A percentile compares a stretch with the other conserved stretches of the same genome.
Conservation (phyloP, 2,329 filamentous ascomycete genomes). For the Akanthomyces muscarius region DNA sequence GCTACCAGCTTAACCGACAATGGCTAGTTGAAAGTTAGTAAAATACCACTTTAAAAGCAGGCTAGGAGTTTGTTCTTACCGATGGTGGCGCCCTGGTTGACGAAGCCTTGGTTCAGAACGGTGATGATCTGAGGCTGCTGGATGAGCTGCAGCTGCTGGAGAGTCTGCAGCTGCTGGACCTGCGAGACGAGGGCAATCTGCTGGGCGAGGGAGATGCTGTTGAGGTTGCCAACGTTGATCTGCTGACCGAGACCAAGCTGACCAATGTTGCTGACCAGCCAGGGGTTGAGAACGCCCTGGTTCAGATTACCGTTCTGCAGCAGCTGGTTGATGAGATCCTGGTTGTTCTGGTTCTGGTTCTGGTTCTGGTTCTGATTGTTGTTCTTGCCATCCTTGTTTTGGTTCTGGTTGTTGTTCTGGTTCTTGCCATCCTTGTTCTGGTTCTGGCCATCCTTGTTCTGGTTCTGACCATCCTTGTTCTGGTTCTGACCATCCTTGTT, state of each 20-base stretch:
- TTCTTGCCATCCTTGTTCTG: background rate
- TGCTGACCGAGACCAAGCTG: conserved; percentile 27
- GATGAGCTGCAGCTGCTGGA: conserved; percentile 25
- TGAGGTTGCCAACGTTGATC: conserved; percentile 26
- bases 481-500: background rate
- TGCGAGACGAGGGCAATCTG: conserved; percentile 26
- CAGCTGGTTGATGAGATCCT: conserved; percentile 18
- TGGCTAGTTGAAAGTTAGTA: background rate
- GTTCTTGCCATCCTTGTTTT: conserved; percentile 14
- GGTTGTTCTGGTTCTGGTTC: conserved; percentile 24
- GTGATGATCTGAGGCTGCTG: conserved; percentile 22
- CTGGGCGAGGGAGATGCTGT: conserved; percentile 27
- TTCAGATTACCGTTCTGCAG: conserved; percentile 19
- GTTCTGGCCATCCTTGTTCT: background rate
- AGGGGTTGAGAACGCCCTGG: conserved; percentile 20
- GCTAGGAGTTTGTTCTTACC: conserved; percentile 9
- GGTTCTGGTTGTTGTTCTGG: conserved; percentile 2
- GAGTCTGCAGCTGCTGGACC: conserved; percentile 26
- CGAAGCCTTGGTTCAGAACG: conserved; percentile 24
- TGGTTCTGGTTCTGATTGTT: conserved; percentile 12
- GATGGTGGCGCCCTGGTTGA: conserved; percentile 22
- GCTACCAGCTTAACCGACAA: background rate
- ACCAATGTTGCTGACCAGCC: conserved; percentile 26
- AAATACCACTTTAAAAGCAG: too few species aligned
- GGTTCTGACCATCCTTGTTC: background rate